phyloP scores from a whole-genome alignment of 345 rosid species.

The Aquilaria malaccensis region DNA sequence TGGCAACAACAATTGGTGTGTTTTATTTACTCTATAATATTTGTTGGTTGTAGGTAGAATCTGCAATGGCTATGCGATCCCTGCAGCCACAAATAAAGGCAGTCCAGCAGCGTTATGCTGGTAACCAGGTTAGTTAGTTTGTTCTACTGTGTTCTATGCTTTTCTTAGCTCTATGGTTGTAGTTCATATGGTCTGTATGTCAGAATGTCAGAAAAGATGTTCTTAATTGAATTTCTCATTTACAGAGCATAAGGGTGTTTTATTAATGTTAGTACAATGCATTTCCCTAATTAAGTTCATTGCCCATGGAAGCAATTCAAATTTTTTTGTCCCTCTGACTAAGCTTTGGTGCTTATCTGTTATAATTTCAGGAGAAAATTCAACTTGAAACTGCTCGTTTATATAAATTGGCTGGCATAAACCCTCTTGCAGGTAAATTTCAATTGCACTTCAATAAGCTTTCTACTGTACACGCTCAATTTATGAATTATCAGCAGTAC shows the following conservation, averaged over 20 bases:
- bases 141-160: background rate
- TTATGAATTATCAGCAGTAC: too few species aligned
- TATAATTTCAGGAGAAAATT: slow-evolving; percentile 66
- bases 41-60: slow-evolving; percentile 60
- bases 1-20: background rate
- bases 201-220: background rate
- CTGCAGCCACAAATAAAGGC: slow-evolving; percentile 91
- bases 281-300: background rate
- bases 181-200: background rate
- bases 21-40: background rate
- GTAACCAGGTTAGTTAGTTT: slow-evolving; percentile 59
- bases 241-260: too few species aligned
- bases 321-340: background rate
- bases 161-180: background rate
- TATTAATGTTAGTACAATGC: background rate
- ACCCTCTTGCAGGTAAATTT: slow-evolving; percentile 76
- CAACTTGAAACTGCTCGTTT: slow-evolving; percentile 93
- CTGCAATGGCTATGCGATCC: slow-evolving; percentile 91
- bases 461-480: too few species aligned
- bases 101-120: slow-evolving; percentile 73
- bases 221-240: background rate
- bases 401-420: slow-evolving; percentile 88
- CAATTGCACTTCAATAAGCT: too few species aligned
- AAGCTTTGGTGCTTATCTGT: slow-evolving; percentile 9
- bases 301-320: background rate